Conservation (phyloP, 2,329 filamentous ascomycete genomes). For the Tolypocladium paradoxum region DNA sequence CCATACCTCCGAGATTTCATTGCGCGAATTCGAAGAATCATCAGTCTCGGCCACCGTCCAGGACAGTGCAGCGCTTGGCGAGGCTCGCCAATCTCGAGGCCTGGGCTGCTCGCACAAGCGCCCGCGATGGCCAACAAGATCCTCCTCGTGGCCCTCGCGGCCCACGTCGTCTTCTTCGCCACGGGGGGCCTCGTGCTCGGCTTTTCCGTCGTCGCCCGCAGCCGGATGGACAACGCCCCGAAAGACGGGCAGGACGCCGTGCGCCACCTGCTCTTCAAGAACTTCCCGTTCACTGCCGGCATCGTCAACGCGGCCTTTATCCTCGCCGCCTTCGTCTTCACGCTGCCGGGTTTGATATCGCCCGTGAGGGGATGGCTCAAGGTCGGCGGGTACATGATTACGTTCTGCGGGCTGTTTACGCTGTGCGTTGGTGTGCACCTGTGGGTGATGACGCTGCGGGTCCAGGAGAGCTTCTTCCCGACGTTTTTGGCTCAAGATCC, state of each 20-base stretch:
- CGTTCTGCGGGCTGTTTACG: slow-evolving; percentile 52
- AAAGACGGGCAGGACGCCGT: slow-evolving; percentile 36
- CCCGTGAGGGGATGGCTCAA: slow-evolving; percentile 61
- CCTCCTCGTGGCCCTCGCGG: slow-evolving; percentile 35
- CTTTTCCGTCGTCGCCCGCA: slow-evolving; percentile 42
- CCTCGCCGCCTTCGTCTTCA: slow-evolving; percentile 57
- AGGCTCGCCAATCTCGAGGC: neutral
- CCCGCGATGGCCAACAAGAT: slow-evolving; percentile 43
- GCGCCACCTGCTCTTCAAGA: slow-evolving; percentile 39
- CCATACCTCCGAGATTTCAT: neutral
- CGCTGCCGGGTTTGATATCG: slow-evolving; percentile 60
- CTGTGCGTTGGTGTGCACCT: slow-evolving; percentile 55
- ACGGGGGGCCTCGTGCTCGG: slow-evolving; percentile 44
- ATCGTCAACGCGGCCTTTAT: slow-evolving; percentile 64
- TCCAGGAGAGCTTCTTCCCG: slow-evolving; percentile 48
- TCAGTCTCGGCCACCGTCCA: neutral
- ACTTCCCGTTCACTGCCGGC: slow-evolving; percentile 51
- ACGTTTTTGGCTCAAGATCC: slow-evolving; percentile 51
- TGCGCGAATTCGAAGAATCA: neutral
- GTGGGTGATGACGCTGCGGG: slow-evolving; percentile 64
- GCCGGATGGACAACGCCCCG: slow-evolving; percentile 30
- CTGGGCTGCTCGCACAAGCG: neutral
- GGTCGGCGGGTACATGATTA: slow-evolving; percentile 52
- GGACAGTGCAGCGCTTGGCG: neutral
- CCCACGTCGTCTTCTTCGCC: slow-evolving; percentile 39